A percentile compares a stretch with the other conserved stretches of the same genome.
Conservation (phyloP, 2,329 filamentous ascomycete species). For the Aspergillus viridinutans region DNA sequence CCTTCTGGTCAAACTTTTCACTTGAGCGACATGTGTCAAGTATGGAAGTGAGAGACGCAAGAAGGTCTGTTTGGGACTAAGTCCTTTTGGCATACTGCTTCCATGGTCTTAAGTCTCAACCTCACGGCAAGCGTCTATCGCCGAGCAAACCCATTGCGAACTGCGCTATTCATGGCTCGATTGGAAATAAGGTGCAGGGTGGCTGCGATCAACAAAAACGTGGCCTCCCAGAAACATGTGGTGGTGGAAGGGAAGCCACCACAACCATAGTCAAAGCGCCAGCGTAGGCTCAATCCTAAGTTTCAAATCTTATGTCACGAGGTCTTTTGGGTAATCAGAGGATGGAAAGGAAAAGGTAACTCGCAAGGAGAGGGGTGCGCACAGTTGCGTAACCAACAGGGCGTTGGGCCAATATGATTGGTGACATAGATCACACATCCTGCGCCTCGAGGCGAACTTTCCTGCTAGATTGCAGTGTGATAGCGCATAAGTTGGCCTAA, state of each 20-base stretch:
- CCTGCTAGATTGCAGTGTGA: neutral
- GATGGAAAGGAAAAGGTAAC: neutral
- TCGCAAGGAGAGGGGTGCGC: neutral
- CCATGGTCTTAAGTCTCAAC: neutral
- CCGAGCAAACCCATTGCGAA: neutral
- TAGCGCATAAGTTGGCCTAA: neutral
- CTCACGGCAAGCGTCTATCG: neutral
- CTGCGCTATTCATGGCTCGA: neutral
- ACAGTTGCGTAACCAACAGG: neutral
- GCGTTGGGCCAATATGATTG: neutral
- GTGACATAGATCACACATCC: neutral
- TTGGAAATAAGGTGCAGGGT: neutral
- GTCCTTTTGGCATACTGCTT: neutral
- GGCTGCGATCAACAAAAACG: neutral
- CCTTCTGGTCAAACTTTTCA: neutral
- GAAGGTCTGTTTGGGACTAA: neutral
- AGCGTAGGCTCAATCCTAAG: neutral
- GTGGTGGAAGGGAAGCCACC: neutral
- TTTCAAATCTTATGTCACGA: neutral
- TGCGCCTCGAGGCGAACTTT: neutral
- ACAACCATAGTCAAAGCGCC: neutral
- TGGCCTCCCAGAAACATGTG: neutral
- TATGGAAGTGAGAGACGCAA: neutral
- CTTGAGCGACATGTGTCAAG: neutral
- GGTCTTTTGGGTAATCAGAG: neutral